Evolutionary conservation across 2,329 filamentous ascomycete genomes (phyloP), one percentile per base, ranked within the genome.

Genomic region (Fusarium sp.): DNA sequence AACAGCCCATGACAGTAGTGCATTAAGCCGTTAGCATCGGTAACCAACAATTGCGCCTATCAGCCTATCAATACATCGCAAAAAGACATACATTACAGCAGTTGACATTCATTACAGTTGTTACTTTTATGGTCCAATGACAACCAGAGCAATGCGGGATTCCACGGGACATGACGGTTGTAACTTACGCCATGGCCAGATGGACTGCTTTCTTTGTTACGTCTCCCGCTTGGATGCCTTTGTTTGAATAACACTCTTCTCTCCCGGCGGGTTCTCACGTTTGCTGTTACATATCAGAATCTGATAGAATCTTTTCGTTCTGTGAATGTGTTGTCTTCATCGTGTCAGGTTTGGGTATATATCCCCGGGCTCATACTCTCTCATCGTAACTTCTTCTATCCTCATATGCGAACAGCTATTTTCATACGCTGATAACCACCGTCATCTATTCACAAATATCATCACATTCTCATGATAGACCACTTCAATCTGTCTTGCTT

Each of bases 361-460:
- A 61, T 31, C 8, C 3, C 8, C 7, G 18, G 18, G 26, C 9
- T 26, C 0, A 6, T 21, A 3, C 16, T 35, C 20, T 5, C 4
- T 5, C 9, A 8, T 23, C 1, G 29, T 10, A 20, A n/a, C n/a
- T n/a, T 15, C 5, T 1, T 24, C 11, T 11, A 0, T 5, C 2
- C 12, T 11, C 12, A 59, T 11, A 5, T 7, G 9, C 21, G 15
- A 16, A 20, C 15, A 33, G 21, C 37, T 8, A 15, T n/a, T n/a
- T n/a, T n/a, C n/a, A n/a, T n/a, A n/a, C n/a, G n/a, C n/a, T n/a
- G n/a, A n/a, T n/a, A n/a, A n/a, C n/a, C n/a, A n/a, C n/a, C n/a
- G n/a, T n/a, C n/a, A n/a, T n/a, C n/a, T n/a, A n/a, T n/a, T n/a
- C n/a, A n/a, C n/a, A n/a, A n/a, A n/a, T n/a, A n/a, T n/a, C n/a